Evolutionary conservation across 2,329 filamentous ascomycete species (phyloP).

Genomic region (Talaromyces sp.): DNA sequence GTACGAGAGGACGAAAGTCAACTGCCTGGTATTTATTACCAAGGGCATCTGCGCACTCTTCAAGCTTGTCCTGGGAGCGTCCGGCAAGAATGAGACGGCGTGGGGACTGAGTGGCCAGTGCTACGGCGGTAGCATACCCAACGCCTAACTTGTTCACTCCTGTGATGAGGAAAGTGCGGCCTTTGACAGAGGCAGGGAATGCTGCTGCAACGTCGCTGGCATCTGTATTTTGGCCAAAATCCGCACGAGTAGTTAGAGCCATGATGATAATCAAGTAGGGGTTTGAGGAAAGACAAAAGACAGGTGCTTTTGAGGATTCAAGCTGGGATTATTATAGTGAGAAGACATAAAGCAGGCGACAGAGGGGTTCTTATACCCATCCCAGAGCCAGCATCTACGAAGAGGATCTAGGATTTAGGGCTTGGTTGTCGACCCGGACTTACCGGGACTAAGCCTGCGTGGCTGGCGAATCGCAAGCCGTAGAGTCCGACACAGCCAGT

Average conservation of each 20-base stretch:
- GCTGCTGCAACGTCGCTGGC: not conserved
- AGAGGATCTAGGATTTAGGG: not conserved
- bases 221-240: not conserved
- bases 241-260: not conserved
- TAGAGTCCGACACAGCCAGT: constrained; percentile 2
- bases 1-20: constrained; percentile 19
- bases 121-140: not conserved
- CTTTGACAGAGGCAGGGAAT: constrained; percentile 3
- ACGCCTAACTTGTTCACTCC: not conserved
- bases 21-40: constrained; percentile 14
- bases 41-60: constrained; percentile 23
- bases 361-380: not conserved
- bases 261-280: not conserved
- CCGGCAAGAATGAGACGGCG: constrained; percentile 36
- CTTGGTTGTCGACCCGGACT: not conserved
- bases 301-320: too few species aligned
- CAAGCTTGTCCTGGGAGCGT: constrained; percentile 31
- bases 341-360: not conserved
- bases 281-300: not conserved
- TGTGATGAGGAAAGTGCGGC: not conserved
- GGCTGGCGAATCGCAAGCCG: not conserved
- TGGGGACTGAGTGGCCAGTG: not conserved
- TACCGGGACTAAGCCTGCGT: not conserved
- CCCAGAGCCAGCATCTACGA: not conserved
- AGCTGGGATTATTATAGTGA: not conserved